Base-by-base conservation (phyloP, 176 grass and related monocot genomes). In the Carex pumila region DNA sequence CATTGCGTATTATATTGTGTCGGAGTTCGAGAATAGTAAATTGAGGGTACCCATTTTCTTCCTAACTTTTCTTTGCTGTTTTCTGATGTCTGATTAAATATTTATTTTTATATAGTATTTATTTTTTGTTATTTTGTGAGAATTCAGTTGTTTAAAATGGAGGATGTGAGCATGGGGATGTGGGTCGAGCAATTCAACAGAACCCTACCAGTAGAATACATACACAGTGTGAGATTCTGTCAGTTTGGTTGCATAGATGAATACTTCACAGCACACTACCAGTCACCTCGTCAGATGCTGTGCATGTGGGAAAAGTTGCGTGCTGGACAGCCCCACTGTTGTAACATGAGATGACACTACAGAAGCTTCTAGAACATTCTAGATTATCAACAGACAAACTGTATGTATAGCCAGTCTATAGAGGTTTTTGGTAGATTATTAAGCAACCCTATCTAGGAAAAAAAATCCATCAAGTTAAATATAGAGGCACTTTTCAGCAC, bases 141-240 rank as follows among this genome's bases (percentile, higher is more conserved):
- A 81, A 22, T 88, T 81, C 89, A 98, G 95, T 86, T 98, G 50
- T 94, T 98, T 84, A 97, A 97, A 82, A 97, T 97, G 94, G 94
- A 97, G 79, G 94, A 97, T 47, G 94, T 97, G 92, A 94, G 94
- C 90, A 97, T 97, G 92, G 94, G 94, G 71, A 97, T 97, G 94
- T 97, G 94, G 94, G 92, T 98, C 0, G 92, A 93, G 63, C 89
- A 86, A 81, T 94, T 98, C 85, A 94, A 94, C 67, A 87, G 53
- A 45, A 85, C 89, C 5, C 79, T 68, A 60, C 58, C 62, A 10
- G 92, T 97, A 52, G 83, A 89, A 88, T 97, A 93, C 7, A 54
- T 93, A 21, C 95, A 98, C 41, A 92, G 72, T 15, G 12, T 92
- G 83, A 94, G 79, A 68, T 98, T 98, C 63, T 98, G 95, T 79